phyloP scores from a whole-genome alignment of 1,284 basidiomycete species.

The Leccinum subspadiceum region DNA sequence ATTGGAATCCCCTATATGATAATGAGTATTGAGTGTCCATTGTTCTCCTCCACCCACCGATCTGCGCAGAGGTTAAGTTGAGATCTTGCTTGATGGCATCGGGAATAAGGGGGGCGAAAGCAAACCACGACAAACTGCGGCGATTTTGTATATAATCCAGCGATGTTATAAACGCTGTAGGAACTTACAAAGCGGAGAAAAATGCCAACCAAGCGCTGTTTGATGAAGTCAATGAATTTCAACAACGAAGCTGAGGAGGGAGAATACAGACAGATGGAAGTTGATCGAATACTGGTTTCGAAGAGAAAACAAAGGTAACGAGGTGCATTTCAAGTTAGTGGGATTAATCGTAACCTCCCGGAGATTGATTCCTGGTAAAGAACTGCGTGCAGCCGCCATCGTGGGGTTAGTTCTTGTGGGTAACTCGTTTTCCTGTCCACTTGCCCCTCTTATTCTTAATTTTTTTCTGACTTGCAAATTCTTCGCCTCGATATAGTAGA shows the following conservation, averaged over 20 bases:
- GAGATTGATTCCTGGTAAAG: conserved; percentile 8
- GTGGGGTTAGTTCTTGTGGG: background rate
- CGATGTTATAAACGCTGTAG: background rate
- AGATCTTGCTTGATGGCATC: conserved; percentile 61
- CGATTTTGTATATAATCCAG: conserved; percentile 21
- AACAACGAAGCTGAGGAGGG: background rate
- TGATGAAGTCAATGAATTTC: background rate
- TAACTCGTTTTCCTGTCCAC: background rate
- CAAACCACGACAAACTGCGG: conserved; percentile 58
- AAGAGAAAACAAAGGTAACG: conserved; percentile 54
- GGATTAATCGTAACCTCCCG: conserved; percentile 43
- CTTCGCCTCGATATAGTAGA: background rate
- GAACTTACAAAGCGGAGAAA: conserved; percentile 41
- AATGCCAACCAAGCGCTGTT: conserved; percentile 46
- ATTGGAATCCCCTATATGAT: conserved; percentile 49
- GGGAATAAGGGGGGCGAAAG: conserved; percentile 61
- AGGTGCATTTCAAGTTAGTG: conserved; percentile 53
- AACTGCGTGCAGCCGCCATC: conserved; percentile 7
- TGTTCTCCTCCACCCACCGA: conserved; percentile 30
- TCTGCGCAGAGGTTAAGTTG: conserved; percentile 44
- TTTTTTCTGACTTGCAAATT: background rate
- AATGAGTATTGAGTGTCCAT: background rate
- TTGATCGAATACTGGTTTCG: conserved; percentile 51
- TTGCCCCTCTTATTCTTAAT: background rate
- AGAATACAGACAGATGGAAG: conserved; percentile 45